These are phyloP conservation scores for Penicillium corylophilum DNA, from an alignment of 2,329 filamentous ascomycete species.

Conservation along the genomic window DNA sequence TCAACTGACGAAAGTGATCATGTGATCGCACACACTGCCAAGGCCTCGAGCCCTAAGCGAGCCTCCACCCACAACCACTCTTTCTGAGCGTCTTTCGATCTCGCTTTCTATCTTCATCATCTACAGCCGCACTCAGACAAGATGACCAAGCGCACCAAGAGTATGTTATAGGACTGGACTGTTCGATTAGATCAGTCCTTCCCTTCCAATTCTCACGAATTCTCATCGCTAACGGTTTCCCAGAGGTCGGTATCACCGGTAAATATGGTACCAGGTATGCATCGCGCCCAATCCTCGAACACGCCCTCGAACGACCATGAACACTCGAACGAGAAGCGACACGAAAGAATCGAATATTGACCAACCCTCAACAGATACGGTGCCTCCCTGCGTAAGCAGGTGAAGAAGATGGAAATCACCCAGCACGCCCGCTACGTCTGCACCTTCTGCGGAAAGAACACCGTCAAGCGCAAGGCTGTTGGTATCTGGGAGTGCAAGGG, in stretches of 20 bases:
- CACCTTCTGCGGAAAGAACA: conserved; percentile 98
- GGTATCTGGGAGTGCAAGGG: conserved; percentile 97
- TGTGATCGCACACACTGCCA: conserved; percentile 30
- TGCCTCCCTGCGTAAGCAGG: conserved; percentile 98
- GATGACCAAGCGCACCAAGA: conserved; percentile 96
- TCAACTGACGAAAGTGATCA: conserved; percentile 10
- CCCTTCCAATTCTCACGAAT: not conserved
- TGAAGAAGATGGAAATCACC: conserved; percentile 99
- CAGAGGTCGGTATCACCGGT: conserved; percentile 94
- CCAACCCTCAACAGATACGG: conserved; percentile 67
- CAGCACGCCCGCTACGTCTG: conserved; percentile 97
- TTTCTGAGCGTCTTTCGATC: conserved; percentile 35
- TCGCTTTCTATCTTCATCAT: conserved; percentile 40
- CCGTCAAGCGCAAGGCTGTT: conserved; percentile 84
- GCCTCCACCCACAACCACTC: conserved; percentile 37
- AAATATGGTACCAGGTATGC: conserved; percentile 96
- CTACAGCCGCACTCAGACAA: conserved; percentile 53
- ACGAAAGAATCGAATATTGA: conserved; percentile 22
- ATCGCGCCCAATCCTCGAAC: conserved; percentile 27
- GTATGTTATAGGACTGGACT: conserved; percentile 34
- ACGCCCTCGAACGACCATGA: conserved; percentile 14
- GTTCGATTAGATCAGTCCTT: not conserved
- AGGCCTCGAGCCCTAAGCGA: conserved; percentile 40
- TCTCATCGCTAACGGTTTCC: conserved; percentile 29
- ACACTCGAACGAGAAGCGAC: conserved; percentile 17